Percentiles rank a stretch among this genome's conserved stretches.
Evolutionary conservation across 2,329 filamentous ascomycete genomes (phyloP).

Genomic region (Teratosphaeria destructans): DNA sequence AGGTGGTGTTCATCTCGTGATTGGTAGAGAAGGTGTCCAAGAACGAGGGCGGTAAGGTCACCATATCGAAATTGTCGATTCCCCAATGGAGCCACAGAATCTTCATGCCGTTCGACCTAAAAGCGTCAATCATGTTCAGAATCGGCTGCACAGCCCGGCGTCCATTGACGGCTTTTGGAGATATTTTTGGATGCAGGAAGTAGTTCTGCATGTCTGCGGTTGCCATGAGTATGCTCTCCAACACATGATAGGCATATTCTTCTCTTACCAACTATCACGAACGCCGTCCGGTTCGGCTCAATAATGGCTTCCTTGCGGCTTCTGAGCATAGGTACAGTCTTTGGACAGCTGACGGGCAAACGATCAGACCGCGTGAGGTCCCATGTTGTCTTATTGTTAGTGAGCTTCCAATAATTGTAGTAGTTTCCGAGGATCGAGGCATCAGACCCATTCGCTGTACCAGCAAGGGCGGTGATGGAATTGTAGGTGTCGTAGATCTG

Average conservation of each 20-base stretch:
- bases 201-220: constrained; percentile 23
- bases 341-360: constrained; percentile 18
- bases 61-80: constrained; percentile 20
- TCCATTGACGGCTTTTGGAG: constrained; percentile 15
- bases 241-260: background rate
- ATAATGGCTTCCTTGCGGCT: constrained; percentile 12
- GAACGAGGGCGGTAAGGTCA: constrained; percentile 22
- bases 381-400: constrained; percentile 16
- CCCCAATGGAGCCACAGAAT: constrained; percentile 24
- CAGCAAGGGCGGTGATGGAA: constrained; percentile 7
- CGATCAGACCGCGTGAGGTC: constrained; percentile 24
- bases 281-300: constrained; percentile 9
- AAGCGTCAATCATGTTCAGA: constrained; percentile 22
- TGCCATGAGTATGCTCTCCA: background rate
- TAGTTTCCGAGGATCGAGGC: constrained; percentile 20
- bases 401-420: constrained; percentile 25
- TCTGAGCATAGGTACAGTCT: constrained; percentile 21
- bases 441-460: constrained; percentile 5
- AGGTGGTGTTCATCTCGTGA: constrained; percentile 15
- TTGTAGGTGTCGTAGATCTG: constrained; percentile 12
- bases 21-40: constrained; percentile 19
- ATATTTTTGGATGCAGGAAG: constrained; percentile 20
- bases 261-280: constrained; percentile 15
- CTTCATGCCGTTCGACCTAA: constrained; percentile 18
- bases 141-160: constrained; percentile 18